A percentile compares a stretch with the other conserved stretches of the same genome.
Conservation (phyloP, 192 early-diverging fungal genomes). For the Funneliformis mosseae region DNA sequence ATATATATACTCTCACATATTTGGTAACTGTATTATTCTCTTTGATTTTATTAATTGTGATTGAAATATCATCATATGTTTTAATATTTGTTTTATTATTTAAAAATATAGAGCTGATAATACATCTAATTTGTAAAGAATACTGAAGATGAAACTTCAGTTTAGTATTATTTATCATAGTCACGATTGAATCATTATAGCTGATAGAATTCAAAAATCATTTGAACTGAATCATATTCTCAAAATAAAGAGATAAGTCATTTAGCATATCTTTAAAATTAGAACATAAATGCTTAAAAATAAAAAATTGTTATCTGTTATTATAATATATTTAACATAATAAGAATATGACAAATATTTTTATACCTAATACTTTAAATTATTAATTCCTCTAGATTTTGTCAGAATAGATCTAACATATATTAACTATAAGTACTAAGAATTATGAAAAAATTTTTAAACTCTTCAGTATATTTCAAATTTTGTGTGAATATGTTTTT, state of each 20-base stretch:
- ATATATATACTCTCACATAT: not conserved
- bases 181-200: no score
- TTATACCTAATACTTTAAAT: not conserved
- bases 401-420: not conserved
- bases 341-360: no score
- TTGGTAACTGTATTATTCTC: not conserved
- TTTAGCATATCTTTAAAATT: no score
- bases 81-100: not conserved
- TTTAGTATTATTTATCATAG: not conserved
- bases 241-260: not conserved
- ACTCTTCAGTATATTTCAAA: not conserved
- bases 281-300: no score
- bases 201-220: not conserved
- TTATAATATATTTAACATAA: no score
- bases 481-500: not conserved
- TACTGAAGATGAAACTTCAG: not conserved
- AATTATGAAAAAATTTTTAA: not conserved
- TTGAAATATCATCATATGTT: no score
- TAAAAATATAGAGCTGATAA: not conserved
- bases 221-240: not conserved
- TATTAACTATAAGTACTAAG: not conserved
- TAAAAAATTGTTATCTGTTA: no score
- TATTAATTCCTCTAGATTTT: not conserved
- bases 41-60: not conserved
- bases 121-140: not conserved